Evolutionary conservation across 1,284 basidiomycete genomes (phyloP).

Genomic region (Salmacisia buchloeana): DNA sequence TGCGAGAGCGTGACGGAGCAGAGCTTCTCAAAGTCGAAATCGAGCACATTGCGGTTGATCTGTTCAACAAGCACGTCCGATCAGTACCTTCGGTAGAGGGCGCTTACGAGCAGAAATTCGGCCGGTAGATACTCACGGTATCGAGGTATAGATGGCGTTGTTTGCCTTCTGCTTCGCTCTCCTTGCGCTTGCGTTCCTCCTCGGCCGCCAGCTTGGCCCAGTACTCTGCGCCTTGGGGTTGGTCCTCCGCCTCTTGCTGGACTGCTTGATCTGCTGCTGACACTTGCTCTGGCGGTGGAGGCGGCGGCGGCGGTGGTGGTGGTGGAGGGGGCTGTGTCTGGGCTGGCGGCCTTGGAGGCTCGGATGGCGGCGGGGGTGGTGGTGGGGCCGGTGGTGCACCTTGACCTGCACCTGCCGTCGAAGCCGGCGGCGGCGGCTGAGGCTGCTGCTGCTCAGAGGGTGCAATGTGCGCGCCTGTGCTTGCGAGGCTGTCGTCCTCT

Average conservation of each 20-base stretch:
- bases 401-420: no score
- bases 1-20: constrained; percentile 94
- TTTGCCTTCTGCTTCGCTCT: constrained; percentile 36
- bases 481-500: no score
- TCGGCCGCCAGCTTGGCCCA: constrained; percentile 49
- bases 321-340: no score
- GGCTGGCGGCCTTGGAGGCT: no score
- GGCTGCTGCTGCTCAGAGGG: no score
- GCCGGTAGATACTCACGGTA: constrained; percentile 64
- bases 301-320: no score
- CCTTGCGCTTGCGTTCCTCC: constrained; percentile 32
- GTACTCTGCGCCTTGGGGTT: constrained; percentile 32
- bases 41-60: constrained; percentile 59
- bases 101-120: constrained; percentile 15
- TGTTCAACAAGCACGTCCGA: no score
- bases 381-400: no score
- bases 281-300: background rate
- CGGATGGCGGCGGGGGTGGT: no score
- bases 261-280: constrained; percentile 11
- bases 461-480: no score
- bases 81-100: no score
- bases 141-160: constrained; percentile 89
- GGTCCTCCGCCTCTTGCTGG: constrained; percentile 19
- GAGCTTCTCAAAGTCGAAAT: constrained; percentile 98
- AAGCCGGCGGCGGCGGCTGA: no score